A percentile compares a stretch with the other conserved stretches of the same genome.
Evolutionary conservation across 2,329 filamentous ascomycete species (phyloP).

Genomic region (Fusarium fujikuroi): DNA sequence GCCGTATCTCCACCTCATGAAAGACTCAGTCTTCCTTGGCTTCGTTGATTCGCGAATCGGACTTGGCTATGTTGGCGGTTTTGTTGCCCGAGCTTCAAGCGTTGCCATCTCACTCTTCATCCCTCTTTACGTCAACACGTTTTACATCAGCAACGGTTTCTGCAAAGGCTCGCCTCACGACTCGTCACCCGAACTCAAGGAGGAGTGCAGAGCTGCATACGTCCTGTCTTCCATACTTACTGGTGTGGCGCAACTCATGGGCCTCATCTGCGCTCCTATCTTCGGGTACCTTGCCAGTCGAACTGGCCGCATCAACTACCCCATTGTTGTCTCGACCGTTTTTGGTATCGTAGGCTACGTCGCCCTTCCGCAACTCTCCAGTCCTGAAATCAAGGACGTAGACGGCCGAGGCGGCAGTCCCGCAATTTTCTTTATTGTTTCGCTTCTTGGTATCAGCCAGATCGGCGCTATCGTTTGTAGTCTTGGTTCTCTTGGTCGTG

Average conservation of each 20-base stretch:
- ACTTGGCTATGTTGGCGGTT: constrained; percentile 91
- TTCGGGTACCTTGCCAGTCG: constrained; percentile 88
- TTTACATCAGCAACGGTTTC: constrained; percentile 83
- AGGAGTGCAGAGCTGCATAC: constrained; percentile 87
- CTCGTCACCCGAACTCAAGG: constrained; percentile 79
- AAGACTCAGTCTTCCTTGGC: constrained; percentile 74
- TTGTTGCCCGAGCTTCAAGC: constrained; percentile 92
- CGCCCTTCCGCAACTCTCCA: constrained; percentile 78
- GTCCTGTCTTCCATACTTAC: constrained; percentile 87
- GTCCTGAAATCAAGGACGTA: constrained; percentile 75
- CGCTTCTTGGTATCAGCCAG: constrained; percentile 88
- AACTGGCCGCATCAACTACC: constrained; percentile 73
- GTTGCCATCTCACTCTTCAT: constrained; percentile 97
- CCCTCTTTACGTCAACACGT: constrained; percentile 90
- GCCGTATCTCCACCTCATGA: constrained; percentile 69
- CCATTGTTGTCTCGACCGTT: constrained; percentile 76
- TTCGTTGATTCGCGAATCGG: constrained; percentile 81
- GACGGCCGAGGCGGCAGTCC: constrained; percentile 74
- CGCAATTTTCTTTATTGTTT: constrained; percentile 78
- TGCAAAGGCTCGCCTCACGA: constrained; percentile 76
- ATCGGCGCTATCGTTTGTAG: constrained; percentile 97
- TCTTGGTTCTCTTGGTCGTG: constrained; percentile 85
- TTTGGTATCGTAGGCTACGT: constrained; percentile 83
- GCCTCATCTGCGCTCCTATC: constrained; percentile 83
- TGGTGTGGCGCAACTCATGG: constrained; percentile 87